Base-by-base conservation (phyloP, 306 rosid species). In the Cercis canadensis region DNA sequence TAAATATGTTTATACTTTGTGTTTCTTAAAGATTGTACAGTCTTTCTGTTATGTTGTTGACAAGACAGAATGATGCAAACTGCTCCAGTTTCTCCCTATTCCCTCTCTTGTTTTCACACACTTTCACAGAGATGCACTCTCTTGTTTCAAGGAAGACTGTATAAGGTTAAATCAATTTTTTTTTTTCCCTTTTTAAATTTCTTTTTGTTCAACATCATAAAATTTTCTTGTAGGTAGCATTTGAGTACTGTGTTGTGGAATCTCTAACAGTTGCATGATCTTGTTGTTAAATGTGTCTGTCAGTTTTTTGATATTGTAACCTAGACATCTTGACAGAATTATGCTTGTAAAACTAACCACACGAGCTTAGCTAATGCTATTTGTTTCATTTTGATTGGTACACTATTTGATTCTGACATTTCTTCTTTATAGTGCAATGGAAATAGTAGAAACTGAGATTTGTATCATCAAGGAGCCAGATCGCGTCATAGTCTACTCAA, bases 401-500 rank as follows among this genome's bases (percentile, higher is more conserved):
- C 57, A 40, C 43, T 70, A 40, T 60, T 57, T 45, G 47, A 61
- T 60, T 16, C 17, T 70, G 54, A 59, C 37, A 8, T 55, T 87
- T 82, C 70, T 56, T 62, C 60, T 58, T 73, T 83, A 32, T 62
- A 89, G 96, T 61, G 83, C 80, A 58, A 95, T 89, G 97, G 96
- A 83, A 51, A 69, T 80, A 40, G 96, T 87, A 78, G 99, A 81
- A 45, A 66, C 95, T 6, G 96, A 95, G 76, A 84, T 86, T 77
- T 91, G 99, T 80, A 47, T 85, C 84, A 93, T 89, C 83, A 86
- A 87, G 86, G 96, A 89, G 84, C 95, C 97, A 15, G 97, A 92
- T 76, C 21, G 77, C 70, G 92, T 85, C 32, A 44, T 79, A 75
- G 79, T 81, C 15, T 91, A 87, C 82, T 87, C 96, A 58, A 78